A percentile compares a stretch with the other conserved stretches of the same genome.
These are phyloP conservation scores for Lodderomyces orthopsilosis DNA, from an alignment of 1,139 yeast species.

Conservation along the genomic window DNA sequence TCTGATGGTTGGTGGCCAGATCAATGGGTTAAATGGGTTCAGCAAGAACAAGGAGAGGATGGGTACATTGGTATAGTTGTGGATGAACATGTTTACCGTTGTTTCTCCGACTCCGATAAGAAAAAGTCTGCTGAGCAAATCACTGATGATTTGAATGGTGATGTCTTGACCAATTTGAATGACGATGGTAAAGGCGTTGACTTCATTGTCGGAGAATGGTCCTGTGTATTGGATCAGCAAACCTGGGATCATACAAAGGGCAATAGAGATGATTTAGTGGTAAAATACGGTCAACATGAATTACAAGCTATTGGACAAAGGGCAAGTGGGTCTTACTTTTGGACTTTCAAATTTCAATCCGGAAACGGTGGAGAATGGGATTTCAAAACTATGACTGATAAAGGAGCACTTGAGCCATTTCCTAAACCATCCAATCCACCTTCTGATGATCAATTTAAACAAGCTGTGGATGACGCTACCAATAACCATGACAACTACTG, in stretches of 20 bases:
- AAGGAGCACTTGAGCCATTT: slow-evolving; percentile 50
- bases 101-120: slow-evolving; percentile 77
- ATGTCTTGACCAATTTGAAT: slow-evolving; percentile 51
- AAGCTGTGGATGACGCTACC: slow-evolving; percentile 35
- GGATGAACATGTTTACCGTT: slow-evolving; percentile 84
- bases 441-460: slow-evolving; percentile 42
- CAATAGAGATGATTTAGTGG: slow-evolving; percentile 33
- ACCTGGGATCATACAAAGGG: slow-evolving; percentile 67
- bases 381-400: slow-evolving; percentile 69
- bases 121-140: slow-evolving; percentile 62
- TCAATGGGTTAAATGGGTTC: slow-evolving; percentile 73
- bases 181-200: slow-evolving; percentile 56
- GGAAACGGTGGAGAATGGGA: slow-evolving; percentile 99
- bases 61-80: slow-evolving; percentile 60
- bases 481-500: slow-evolving; percentile 63
- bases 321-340: slow-evolving; percentile 72
- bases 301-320: slow-evolving; percentile 43
- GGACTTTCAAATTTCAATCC: slow-evolving; percentile 85
- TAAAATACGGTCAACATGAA: slow-evolving; percentile 43
- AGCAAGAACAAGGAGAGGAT: slow-evolving; percentile 35
- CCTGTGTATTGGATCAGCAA: slow-evolving; percentile 76
- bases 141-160: slow-evolving; percentile 51
- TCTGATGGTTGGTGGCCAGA: slow-evolving; percentile 95
- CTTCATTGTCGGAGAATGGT: slow-evolving; percentile 82
- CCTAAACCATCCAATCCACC: slow-evolving; percentile 29